Evolutionary conservation across 73 alveolate genomes (phyloP), one percentile per base, ranked within the genome.

Genomic region (Vitrella brassicaformis): DNA sequence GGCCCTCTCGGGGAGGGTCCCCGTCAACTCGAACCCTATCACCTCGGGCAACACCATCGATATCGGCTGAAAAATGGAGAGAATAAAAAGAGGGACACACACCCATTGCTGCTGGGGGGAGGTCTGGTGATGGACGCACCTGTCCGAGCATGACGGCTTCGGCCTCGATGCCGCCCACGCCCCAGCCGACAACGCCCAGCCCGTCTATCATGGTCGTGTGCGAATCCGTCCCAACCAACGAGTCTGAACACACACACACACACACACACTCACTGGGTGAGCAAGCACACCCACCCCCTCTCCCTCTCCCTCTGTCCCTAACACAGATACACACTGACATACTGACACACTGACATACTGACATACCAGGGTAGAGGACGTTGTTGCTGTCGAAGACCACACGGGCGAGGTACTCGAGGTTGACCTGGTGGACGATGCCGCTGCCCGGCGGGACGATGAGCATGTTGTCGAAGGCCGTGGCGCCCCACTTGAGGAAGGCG

Each of bases 151-250:
- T 90, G 79, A 90, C 97, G 31, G 97, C 92, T 75, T 90, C 97
- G 26, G 97, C 97, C 86, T 90, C 97, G 45, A 90, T 90, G 27
- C 97, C 97, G 66, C 97, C 97, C 47, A 88, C 94, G 27, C 97
- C 97, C 97, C 97, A 90, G 26, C 97, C 97, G 27, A 87, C 75
- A 29, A 90, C 93, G 56, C 97, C 97, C 31, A 88, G 90, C n/a
- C 97, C 97, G 73, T 90, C 89, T 65, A 90, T 90, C 97, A 90
- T 90, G 67, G 97, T 90, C 19, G 97, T 90, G 78, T 90, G 97
- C 28, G 93, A 85, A 77, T 90, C 97, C 46, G 97, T 90, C 31
- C 97, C 97, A 25, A 90, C 97, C 28, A 90, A 89, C 28, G 94
- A 88, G 71, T 88, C 97, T 27, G 97, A 93, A 75, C 81, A 86